phyloP scores from a whole-genome alignment of 345 rosid genomes.

The Microthlaspi erraticum region DNA sequence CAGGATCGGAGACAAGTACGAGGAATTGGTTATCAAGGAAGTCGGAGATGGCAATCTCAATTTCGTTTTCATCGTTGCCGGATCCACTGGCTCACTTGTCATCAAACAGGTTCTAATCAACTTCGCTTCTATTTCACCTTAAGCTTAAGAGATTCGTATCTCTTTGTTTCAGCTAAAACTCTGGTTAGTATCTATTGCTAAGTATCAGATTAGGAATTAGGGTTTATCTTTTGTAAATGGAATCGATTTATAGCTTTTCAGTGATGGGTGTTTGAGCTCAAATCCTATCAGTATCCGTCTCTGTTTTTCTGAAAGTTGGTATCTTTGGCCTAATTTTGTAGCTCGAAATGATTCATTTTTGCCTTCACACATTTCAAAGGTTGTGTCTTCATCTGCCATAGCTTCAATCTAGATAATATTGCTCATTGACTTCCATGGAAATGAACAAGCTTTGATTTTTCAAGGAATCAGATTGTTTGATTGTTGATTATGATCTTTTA shows the following conservation, averaged over 20 bases:
- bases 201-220: slow-evolving; percentile 3
- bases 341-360: neutral
- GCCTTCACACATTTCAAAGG: neutral
- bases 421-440: neutral
- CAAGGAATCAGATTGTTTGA: neutral
- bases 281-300: neutral
- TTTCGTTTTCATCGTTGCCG: slow-evolving; percentile 76
- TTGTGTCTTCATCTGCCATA: slow-evolving; percentile 2
- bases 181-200: neutral
- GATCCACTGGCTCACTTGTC: slow-evolving; percentile 74
- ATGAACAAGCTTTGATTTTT: slow-evolving; percentile 19
- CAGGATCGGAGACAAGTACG: slow-evolving; percentile 59
- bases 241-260: neutral
- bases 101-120: slow-evolving; percentile 71
- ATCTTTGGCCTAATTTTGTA: slow-evolving; percentile 16
- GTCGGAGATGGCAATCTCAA: slow-evolving; percentile 98
- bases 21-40: slow-evolving; percentile 73
- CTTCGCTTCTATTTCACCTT: neutral
- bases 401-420: neutral
- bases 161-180: neutral
- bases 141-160: neutral
- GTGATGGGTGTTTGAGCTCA: neutral
- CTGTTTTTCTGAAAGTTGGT: neutral
- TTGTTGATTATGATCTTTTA: neutral
- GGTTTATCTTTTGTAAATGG: slow-evolving; percentile 31